These are phyloP conservation scores for Leccinum longicurvipes DNA, from an alignment of 768 basidiomycete genomes.

Conservation along the genomic window DNA sequence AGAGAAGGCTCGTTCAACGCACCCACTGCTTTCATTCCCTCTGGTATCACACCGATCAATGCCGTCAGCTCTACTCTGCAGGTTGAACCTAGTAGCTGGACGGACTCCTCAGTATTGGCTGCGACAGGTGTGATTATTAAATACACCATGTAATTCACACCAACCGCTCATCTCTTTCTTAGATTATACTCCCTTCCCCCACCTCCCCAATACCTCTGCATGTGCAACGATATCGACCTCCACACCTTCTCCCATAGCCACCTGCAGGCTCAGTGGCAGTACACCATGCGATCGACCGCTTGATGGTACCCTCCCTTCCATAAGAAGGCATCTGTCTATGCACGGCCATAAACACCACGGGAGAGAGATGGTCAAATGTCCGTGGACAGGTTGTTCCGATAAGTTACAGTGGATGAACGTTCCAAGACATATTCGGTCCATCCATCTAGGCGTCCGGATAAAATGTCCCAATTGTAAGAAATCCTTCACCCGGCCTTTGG, in stretches of 20 bases:
- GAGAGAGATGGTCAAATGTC: conserved; percentile 2
- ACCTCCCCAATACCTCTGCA: neutral
- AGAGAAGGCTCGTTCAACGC: neutral
- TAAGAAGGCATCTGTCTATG: conserved; percentile 3
- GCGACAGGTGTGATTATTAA: neutral
- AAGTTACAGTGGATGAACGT: conserved; percentile 8
- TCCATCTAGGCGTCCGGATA: conserved; percentile 8
- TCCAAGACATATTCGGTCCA: conserved; percentile 9
- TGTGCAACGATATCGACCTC: neutral
- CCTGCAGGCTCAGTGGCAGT: neutral
- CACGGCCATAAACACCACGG: conserved; percentile 4
- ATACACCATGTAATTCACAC: neutral
- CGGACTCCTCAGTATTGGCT: neutral
- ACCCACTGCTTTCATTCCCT: neutral
- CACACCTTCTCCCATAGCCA: neutral
- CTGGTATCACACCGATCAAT: neutral
- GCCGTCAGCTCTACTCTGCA: neutral
- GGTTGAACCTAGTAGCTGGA: neutral
- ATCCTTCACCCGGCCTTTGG: conserved; percentile 10
- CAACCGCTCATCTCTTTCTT: neutral
- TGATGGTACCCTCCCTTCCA: neutral
- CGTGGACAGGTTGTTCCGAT: conserved; percentile 6
- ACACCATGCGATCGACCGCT: neutral
- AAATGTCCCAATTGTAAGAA: conserved; percentile 7
- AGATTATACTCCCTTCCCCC: neutral